Base-by-base conservation (phyloP, 2,329 filamentous ascomycete species). In the Sporothrix curviconia region DNA sequence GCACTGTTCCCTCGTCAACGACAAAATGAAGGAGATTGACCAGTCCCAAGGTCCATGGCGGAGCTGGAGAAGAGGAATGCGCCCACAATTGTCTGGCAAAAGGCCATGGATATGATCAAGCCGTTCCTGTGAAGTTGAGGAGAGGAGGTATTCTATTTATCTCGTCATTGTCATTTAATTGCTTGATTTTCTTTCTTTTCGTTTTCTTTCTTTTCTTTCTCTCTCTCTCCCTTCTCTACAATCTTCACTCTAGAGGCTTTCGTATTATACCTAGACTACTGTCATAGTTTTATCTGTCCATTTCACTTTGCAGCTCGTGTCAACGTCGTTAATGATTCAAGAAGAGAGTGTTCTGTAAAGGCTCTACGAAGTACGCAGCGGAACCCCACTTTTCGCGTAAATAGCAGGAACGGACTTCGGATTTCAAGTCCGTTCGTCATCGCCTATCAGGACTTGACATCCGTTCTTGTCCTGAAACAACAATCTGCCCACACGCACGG, bases 381-480 rank as follows among this genome's bases (percentile, higher is more conserved):
- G n/a, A n/a, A n/a, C n/a, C n/a, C n/a, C n/a, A n/a, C n/a, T n/a
- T n/a, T n/a, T n/a, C n/a, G n/a, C n/a, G n/a, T n/a, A n/a, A n/a
- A n/a, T n/a, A n/a, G n/a, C n/a, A 7, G 1, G 32, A 50, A 22
- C 51, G 28, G 51, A 43, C 28, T 24, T 54, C 51, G 51, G 51
- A 32, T 25, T 54, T n/a, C 37, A 54, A 54, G 51, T 54, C 51
- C 51, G 51, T 34, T 8, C 39, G n/a, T n/a, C 12, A 11, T 34
- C 24, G n/a, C n/a, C n/a, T n/a, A n/a, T n/a, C n/a, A 43, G 51
- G 51, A 54, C 34, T 54, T 54, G 43, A 54, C 37, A 9, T 54
- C 51, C 39, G 36, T 42, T 39, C 51, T n/a, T 32, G 36, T 30
- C 46, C 37, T 30, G 19, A 42, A 17, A 50, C 34, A 46, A 49